Percentiles rank a stretch among this genome's conserved stretches.
These are phyloP conservation scores for Taphrina sp. DNA, from an alignment of 1,139 yeast species.

Conservation along the genomic window DNA sequence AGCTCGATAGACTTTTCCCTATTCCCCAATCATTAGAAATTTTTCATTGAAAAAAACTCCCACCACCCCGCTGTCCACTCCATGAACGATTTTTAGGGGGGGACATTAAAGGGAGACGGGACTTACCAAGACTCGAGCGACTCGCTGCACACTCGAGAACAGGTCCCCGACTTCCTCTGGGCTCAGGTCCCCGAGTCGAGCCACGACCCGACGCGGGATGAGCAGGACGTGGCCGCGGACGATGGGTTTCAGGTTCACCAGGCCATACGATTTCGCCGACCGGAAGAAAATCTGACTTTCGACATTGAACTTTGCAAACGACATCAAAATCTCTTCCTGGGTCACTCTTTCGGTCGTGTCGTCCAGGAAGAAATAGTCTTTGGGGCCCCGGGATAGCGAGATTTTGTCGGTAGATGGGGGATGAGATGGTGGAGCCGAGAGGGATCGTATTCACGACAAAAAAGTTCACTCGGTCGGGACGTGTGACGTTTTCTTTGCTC, in stretches of 20 bases:
- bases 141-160: conserved; percentile 16
- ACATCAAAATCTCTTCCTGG: too few relatives aligned
- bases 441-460: too few relatives aligned
- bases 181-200: conserved; percentile 63
- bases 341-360: too few relatives aligned
- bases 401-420: too few relatives aligned
- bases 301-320: conserved; percentile 23
- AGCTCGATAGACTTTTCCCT: conserved; percentile 6
- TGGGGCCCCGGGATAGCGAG: too few relatives aligned
- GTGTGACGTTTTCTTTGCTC: too few relatives aligned
- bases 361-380: too few relatives aligned
- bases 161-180: conserved; percentile 56
- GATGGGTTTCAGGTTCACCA: conserved; percentile 83
- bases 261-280: conserved; percentile 56
- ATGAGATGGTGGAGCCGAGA: too few relatives aligned
- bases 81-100: not conserved
- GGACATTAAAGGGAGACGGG: not conserved
- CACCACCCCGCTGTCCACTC: not conserved
- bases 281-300: conserved; percentile 22
- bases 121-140: conserved; percentile 8
- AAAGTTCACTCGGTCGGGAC: too few relatives aligned
- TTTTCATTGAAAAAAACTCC: too few relatives aligned
- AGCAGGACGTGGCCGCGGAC: conserved; percentile 85
- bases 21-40: not conserved
- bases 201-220: conserved; percentile 70